Percentiles rank a stretch among this genome's conserved stretches.
phyloP scores from a whole-genome alignment of 352 stramenopile species.

The Nothophytophthora sp. region DNA sequence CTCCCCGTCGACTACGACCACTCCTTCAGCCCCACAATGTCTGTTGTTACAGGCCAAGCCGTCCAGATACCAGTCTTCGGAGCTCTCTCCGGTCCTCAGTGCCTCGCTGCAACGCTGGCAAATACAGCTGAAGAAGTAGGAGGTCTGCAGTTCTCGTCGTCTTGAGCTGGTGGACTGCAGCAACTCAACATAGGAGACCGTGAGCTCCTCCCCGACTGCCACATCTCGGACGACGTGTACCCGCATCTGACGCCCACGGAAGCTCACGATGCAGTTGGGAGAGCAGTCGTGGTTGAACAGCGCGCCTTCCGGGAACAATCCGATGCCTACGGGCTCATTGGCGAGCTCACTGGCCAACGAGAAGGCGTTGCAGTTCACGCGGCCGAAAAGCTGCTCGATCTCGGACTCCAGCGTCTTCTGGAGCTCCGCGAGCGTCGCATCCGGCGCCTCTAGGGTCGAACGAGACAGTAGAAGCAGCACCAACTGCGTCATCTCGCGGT shows the following conservation, averaged over 20 bases:
- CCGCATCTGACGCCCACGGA: constrained; percentile 39
- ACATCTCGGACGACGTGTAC: constrained; percentile 54
- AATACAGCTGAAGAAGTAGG: constrained; percentile 74
- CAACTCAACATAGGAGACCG: constrained; percentile 74
- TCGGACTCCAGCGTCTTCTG: constrained; percentile 23
- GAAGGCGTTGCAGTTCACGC: constrained; percentile 84
- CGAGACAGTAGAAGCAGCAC: constrained; percentile 51
- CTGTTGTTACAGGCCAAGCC: constrained; percentile 27
- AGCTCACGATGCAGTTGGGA: constrained; percentile 77
- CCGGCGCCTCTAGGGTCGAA: constrained; percentile 35
- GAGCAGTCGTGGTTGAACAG: constrained; percentile 80
- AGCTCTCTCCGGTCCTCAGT: constrained; percentile 1
- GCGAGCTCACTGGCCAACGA: constrained; percentile 54
- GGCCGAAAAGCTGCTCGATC: constrained; percentile 60
- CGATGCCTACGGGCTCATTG: constrained; percentile 55
- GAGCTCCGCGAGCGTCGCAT: constrained; percentile 28
- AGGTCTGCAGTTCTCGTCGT: constrained; percentile 36
- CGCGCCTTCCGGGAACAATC: constrained; percentile 58
- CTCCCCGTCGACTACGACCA: constrained; percentile 9
- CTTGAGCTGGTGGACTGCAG: constrained; percentile 44
- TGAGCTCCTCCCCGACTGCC: constrained; percentile 53
- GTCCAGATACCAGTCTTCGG: constrained; percentile 47
- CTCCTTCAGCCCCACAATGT: constrained; percentile 14
- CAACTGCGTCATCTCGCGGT: constrained; percentile 60
- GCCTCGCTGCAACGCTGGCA: constrained; percentile 33